Evolutionary conservation across 306 rosid genomes (phyloP).

Genomic region (Quercus alba): DNA sequence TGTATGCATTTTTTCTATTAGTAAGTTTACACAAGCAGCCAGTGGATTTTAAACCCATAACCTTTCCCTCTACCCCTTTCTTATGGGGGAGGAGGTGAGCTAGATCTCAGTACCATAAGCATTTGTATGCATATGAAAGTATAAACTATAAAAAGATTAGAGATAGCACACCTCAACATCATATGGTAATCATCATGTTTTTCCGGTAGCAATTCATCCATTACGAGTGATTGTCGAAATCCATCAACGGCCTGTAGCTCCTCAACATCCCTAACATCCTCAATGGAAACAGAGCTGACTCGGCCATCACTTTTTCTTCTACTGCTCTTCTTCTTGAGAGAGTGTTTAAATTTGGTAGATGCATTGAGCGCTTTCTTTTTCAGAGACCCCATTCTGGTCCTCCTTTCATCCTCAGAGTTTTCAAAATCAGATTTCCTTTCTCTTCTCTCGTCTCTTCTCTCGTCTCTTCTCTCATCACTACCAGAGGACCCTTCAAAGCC

Average conservation of each 20-base stretch:
- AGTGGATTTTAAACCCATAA: no score
- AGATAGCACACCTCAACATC: constrained; percentile 67
- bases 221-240: constrained; percentile 63
- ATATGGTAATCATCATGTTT: constrained; percentile 86
- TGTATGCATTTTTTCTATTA: neutral
- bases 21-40: no score
- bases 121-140: neutral
- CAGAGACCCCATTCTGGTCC: constrained; percentile 80
- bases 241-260: constrained; percentile 82
- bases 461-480: constrained; percentile 79
- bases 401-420: constrained; percentile 91
- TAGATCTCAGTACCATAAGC: neutral
- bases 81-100: no score
- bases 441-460: constrained; percentile 65
- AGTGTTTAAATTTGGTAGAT: constrained; percentile 86
- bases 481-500: constrained; percentile 98
- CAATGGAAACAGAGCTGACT: constrained; percentile 95
- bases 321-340: constrained; percentile 84
- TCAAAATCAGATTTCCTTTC: constrained; percentile 94
- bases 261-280: constrained; percentile 86
- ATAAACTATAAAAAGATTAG: neutral
- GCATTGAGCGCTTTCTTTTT: constrained; percentile 94
- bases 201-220: constrained; percentile 81
- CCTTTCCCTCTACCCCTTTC: no score
- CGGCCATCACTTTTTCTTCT: constrained; percentile 81